Evolutionary conservation across 257 asterid species (phyloP).

Genomic region (Nyctanthes arbortristis): DNA sequence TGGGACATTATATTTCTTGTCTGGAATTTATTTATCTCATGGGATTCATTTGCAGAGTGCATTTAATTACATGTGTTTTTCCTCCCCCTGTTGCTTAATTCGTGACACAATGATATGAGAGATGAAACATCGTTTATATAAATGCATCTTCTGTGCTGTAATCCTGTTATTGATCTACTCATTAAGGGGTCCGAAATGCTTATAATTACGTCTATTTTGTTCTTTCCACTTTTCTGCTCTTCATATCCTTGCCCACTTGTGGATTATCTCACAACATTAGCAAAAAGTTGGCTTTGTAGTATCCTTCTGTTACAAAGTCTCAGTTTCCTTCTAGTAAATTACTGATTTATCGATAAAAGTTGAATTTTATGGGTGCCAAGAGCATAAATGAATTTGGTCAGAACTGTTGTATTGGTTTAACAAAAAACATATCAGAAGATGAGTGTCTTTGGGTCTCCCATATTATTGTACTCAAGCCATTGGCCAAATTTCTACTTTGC

Average conservation of each 20-base stretch:
- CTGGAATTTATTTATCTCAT: background rate
- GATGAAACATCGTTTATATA: conserved; percentile 16
- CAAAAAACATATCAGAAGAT: background rate
- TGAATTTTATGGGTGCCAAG: conserved; percentile 2
- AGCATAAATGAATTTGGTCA: background rate
- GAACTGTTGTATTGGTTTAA: background rate
- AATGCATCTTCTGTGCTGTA: conserved; percentile 37
- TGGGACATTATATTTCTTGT: conserved; percentile 1
- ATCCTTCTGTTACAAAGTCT: background rate
- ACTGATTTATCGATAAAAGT: background rate
- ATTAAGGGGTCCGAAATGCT: conserved; percentile 14
- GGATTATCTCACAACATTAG: conserved; percentile 5
- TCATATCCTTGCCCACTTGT: background rate
- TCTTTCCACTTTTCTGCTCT: conserved; percentile 19
- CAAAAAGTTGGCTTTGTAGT: conserved; percentile 3
- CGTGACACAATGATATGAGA: conserved; percentile 19
- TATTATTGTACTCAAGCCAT: background rate
- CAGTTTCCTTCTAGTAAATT: background rate
- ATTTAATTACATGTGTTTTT: conserved; percentile 9
- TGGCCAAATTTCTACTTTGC: background rate
- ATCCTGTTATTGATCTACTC: conserved; percentile 31
- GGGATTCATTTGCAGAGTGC: background rate
- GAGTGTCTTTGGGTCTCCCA: background rate
- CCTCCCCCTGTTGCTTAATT: conserved; percentile 13
- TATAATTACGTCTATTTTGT: background rate